Evolutionary conservation across 106 monocot species (phyloP).

Genomic region (Vanilla planifolia): DNA sequence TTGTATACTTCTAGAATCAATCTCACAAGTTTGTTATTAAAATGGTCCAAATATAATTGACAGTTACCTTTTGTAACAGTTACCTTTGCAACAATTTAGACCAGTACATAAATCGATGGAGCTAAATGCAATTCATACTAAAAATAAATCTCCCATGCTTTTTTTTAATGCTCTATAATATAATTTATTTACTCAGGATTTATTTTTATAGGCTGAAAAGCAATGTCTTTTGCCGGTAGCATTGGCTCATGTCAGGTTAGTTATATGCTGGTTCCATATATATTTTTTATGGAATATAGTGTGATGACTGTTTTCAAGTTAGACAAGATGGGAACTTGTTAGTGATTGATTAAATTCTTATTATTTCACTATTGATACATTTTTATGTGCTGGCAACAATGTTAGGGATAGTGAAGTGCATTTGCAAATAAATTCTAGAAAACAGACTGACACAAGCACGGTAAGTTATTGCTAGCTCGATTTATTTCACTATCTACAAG

Average conservation of each 20-base stretch:
- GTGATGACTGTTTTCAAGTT: neutral
- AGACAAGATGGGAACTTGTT: neutral
- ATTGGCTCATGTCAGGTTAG: slow-evolving; percentile 13
- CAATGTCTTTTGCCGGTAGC: neutral
- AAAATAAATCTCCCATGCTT: too few relatives aligned
- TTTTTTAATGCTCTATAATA: too few relatives aligned
- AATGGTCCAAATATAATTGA: too few relatives aligned
- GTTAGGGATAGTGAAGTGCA: slow-evolving; percentile 2
- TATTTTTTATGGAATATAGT: neutral
- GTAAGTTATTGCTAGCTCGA: slow-evolving; percentile 7
- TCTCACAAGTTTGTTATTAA: too few relatives aligned
- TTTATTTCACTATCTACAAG: neutral
- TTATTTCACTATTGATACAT: neutral
- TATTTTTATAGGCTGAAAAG: slow-evolving; percentile 12
- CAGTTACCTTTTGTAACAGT: too few relatives aligned
- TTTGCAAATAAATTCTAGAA: slow-evolving; percentile 1
- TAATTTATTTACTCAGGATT: too few relatives aligned
- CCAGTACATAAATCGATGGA: too few relatives aligned
- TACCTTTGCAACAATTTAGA: too few relatives aligned
- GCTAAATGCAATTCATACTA: too few relatives aligned
- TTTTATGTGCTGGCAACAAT: slow-evolving; percentile 23
- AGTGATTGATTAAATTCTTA: neutral
- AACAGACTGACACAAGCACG: slow-evolving; percentile 2
- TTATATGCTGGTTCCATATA: neutral
- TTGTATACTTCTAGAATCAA: too few relatives aligned